A percentile compares a stretch with the other conserved stretches of the same genome.
Conservation (phyloP, 83 land plant species). For the Thuja plicata region DNA sequence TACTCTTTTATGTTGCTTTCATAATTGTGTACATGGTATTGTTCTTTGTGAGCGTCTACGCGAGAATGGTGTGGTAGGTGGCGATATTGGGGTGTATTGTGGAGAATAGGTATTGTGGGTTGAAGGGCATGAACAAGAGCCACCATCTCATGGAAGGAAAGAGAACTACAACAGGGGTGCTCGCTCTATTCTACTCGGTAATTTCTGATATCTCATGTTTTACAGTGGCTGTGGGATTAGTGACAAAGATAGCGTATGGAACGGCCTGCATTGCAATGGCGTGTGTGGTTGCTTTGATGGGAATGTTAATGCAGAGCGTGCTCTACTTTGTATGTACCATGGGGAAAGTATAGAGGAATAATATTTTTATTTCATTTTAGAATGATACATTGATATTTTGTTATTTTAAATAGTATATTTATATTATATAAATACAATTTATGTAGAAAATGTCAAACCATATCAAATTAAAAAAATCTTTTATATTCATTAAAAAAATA, state of each 20-base stretch:
- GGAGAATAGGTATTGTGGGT: conserved; percentile 34
- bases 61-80: conserved; percentile 35
- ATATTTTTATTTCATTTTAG: too few species aligned
- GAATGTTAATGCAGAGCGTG: conserved; percentile 39
- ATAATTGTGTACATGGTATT: not conserved
- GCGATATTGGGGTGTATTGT: conserved; percentile 34
- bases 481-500: too few species aligned
- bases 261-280: not conserved
- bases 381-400: too few species aligned
- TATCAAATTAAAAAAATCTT: too few species aligned
- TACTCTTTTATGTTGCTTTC: not conserved
- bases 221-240: not conserved
- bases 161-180: conserved; percentile 5
- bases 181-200: conserved; percentile 17
- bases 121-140: conserved; percentile 32
- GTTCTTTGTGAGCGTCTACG: conserved; percentile 19
- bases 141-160: conserved; percentile 34
- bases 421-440: too few species aligned
- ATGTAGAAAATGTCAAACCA: too few species aligned
- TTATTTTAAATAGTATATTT: too few species aligned
- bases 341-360: conserved; percentile 36
- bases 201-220: not conserved
- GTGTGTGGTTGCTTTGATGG: conserved; percentile 23
- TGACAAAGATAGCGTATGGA: conserved; percentile 10
- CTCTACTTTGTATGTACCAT: conserved; percentile 43